phyloP scores from a whole-genome alignment of 2,329 filamentous ascomycete species.

The Lecanosticta acicola region DNA sequence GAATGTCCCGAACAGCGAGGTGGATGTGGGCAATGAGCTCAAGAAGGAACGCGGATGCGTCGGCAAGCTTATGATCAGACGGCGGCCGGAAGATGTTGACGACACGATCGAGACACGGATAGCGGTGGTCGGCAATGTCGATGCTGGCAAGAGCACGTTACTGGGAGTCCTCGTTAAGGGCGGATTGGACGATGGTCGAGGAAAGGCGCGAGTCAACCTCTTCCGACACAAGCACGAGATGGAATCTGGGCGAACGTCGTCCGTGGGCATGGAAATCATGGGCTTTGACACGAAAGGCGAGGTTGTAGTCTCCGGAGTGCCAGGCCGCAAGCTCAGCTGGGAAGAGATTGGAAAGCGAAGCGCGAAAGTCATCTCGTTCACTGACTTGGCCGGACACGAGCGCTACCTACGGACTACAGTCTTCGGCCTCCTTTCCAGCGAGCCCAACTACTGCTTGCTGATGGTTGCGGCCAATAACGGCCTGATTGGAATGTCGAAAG shows the following conservation, averaged over 20 bases:
- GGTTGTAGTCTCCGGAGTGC: slow-evolving; percentile 72
- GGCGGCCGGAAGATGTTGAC: slow-evolving; percentile 66
- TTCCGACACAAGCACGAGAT: slow-evolving; percentile 98
- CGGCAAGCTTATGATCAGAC: slow-evolving; percentile 82
- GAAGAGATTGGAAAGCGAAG: slow-evolving; percentile 94
- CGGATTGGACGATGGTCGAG: slow-evolving; percentile 87
- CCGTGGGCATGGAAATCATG: slow-evolving; percentile 98
- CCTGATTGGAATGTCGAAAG: slow-evolving; percentile 88
- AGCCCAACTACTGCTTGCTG: slow-evolving; percentile 92
- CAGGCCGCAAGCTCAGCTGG: slow-evolving; percentile 86
- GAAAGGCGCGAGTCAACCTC: slow-evolving; percentile 87
- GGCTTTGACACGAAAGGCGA: slow-evolving; percentile 86
- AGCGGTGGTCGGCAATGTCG: slow-evolving; percentile 94
- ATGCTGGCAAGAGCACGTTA: slow-evolving; percentile 95
- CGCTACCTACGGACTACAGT: slow-evolving; percentile 92
- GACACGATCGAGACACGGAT: slow-evolving; percentile 93
- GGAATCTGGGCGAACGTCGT: slow-evolving; percentile 89
- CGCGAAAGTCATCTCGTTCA: slow-evolving; percentile 94
- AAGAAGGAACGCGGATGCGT: slow-evolving; percentile 68
- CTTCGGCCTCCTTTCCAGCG: slow-evolving; percentile 88
- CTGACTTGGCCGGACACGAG: slow-evolving; percentile 91
- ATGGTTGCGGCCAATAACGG: slow-evolving; percentile 99
- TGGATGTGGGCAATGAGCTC: slow-evolving; percentile 59
- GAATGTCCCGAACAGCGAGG: slow-evolving; percentile 68
- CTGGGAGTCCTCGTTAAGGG: slow-evolving; percentile 94